Evolutionary conservation across 1,284 basidiomycete genomes (phyloP), one percentile per base, ranked within the genome.

Genomic region (Cryptococcus sp.): DNA sequence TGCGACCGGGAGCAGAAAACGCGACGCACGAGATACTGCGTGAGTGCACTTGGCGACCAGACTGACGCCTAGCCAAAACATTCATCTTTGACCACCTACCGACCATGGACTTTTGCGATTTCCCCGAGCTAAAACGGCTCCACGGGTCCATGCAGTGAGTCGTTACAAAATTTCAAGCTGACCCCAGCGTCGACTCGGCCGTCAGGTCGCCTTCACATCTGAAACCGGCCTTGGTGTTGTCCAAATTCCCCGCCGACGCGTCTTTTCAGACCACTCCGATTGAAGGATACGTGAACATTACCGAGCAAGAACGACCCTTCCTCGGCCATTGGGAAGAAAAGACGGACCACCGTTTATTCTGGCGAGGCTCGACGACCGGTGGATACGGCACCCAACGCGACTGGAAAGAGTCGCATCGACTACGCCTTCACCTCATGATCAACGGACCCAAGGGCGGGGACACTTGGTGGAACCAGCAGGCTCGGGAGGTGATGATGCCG

Each of bases 71-170:
- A 65, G 64, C 55, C 34, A 66, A 69, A 56, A 62, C 68, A 14
- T 77, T 73, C 62, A 71, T 78, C 41, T 49, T 66, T 44, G 69
- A 77, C 53, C 77, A 77, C 48, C 51, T 72, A 9, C 61, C 69
- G 14, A 75, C 75, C 1, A 76, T 77, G 74, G 71, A 77, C 55
- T 71, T 76, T 55, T 79, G 77, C 62, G 62, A 72, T 53, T 75
- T 75, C 51, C 76, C 77, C 2, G 67, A 65, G 41, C 56, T 71
- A n/a, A 74, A 72, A 55, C 56, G 62, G 5, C 51, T 74, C 18
- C 72, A 74, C 47, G 72, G 72, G 5, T 69, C 72, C 18, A 63
- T 73, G 61, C 53, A 51, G 61, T 67, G 35, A 52, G 63, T 52
- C n/a, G 14, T n/a, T 46, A 31, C 28, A 14, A 31, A n/a, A n/a